Conservation (phyloP, 2,329 filamentous ascomycete species). For the Tolypocladium nubicola region DNA sequence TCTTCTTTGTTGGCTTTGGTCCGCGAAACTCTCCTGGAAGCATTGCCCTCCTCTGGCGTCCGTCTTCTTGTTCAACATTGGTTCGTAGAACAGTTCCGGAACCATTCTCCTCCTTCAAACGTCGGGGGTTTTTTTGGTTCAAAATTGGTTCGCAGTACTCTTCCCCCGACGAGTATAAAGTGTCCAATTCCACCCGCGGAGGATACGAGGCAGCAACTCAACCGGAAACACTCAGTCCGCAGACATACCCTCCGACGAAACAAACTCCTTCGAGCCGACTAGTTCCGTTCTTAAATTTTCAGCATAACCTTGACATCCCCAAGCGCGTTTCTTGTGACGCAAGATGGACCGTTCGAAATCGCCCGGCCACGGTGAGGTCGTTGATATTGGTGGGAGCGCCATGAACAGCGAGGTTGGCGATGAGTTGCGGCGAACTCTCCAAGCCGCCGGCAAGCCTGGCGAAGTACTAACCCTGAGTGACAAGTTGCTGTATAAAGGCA, state of each 20-base stretch:
- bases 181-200: not conserved
- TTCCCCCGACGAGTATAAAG: not conserved
- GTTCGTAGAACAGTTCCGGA: not conserved
- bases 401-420: slow-evolving; percentile 18
- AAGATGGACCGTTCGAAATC: not conserved
- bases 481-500: slow-evolving; percentile 28
- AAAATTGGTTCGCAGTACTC: no score
- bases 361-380: slow-evolving; percentile 19
- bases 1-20: not conserved
- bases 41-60: not conserved
- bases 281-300: not conserved
- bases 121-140: no score
- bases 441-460: slow-evolving; percentile 9
- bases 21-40: not conserved
- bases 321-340: not conserved
- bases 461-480: slow-evolving; percentile 23
- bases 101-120: not conserved
- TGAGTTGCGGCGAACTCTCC: slow-evolving; percentile 15
- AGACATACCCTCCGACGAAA: no score
- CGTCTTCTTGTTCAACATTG: not conserved
- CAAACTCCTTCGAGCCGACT: not conserved
- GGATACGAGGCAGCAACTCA: not conserved
- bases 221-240: not conserved
- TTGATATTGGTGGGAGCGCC: slow-evolving; percentile 26
- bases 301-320: not conserved